A percentile compares a stretch with the other conserved stretches of the same genome.
These are phyloP conservation scores for Phytophthora macrochlamydospora DNA, from an alignment of 352 stramenopile genomes.

Conservation along the genomic window DNA sequence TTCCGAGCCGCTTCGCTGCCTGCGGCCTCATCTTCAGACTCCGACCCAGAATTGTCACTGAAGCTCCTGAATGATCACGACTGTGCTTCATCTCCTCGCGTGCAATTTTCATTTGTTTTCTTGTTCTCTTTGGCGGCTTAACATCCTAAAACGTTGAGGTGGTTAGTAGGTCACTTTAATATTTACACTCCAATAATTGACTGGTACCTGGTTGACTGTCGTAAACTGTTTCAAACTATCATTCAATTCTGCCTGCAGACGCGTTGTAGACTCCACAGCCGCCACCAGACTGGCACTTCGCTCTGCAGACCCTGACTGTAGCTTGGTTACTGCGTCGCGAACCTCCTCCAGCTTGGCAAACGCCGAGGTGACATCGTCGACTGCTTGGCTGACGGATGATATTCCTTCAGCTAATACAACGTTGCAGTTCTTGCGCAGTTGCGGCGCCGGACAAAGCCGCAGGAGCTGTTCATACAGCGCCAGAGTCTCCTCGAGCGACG, in stretches of 20 bases:
- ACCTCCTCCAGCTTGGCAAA: constrained; percentile 32
- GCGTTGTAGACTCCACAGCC: not conserved
- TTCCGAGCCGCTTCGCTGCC: not conserved
- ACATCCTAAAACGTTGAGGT: too few relatives aligned
- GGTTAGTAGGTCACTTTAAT: too few relatives aligned
- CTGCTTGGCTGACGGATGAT: constrained; percentile 7
- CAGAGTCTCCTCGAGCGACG: not conserved
- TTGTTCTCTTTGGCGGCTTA: not conserved
- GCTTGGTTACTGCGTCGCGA: constrained; percentile 25
- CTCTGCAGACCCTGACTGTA: not conserved
- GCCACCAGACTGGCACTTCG: not conserved
- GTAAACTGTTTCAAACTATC: not conserved
- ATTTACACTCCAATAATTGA: too few relatives aligned
- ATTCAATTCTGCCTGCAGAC: not conserved
- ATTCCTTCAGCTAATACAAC: constrained; percentile 14
- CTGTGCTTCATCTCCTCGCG: not conserved
- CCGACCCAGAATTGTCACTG: not conserved
- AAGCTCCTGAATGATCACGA: not conserved
- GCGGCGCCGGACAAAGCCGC: constrained; percentile 15
- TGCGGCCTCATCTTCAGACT: not conserved
- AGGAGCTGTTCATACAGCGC: constrained; percentile 33
- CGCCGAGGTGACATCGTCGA: constrained; percentile 5
- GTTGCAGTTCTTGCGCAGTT: constrained; percentile 27
- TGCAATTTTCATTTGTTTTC: not conserved
- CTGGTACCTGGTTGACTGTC: too few relatives aligned